Evolutionary conservation across 192 early-diverging fungal genomes (phyloP).

Genomic region (Coemansia sp.): DNA sequence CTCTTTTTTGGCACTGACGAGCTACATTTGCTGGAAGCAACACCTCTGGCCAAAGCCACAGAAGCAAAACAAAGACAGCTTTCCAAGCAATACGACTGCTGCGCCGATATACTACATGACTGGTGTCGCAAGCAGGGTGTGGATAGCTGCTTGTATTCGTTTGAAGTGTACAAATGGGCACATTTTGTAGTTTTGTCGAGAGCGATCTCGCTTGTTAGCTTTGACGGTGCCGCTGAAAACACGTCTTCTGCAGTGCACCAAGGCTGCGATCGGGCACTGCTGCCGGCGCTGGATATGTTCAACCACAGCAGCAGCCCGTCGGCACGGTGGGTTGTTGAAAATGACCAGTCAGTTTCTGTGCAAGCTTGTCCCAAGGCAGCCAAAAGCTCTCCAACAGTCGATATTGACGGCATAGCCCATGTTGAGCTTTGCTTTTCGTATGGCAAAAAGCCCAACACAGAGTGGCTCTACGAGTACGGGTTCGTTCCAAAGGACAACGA

Average conservation of each 20-base stretch:
- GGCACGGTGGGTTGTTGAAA: conserved; percentile 16
- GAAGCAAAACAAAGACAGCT: conserved; percentile 32
- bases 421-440: conserved; percentile 29
- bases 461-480: conserved; percentile 46
- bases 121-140: background rate
- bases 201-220: conserved; percentile 34
- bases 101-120: conserved; percentile 1
- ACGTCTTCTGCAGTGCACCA: background rate
- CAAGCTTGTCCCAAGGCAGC: background rate
- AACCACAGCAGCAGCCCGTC: conserved; percentile 31
- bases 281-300: conserved; percentile 36
- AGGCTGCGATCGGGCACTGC: conserved; percentile 25
- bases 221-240: background rate
- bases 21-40: conserved; percentile 12
- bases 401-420: background rate
- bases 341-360: conserved; percentile 20
- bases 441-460: conserved; percentile 35
- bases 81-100: conserved; percentile 11
- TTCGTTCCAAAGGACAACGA: conserved; percentile 26
- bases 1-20: conserved; percentile 16
- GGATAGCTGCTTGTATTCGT: background rate
- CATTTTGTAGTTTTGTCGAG: conserved; percentile 32
- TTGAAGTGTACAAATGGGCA: conserved; percentile 36
- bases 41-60: conserved; percentile 22
- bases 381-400: background rate